Evolutionary conservation across 306 rosid species (phyloP), one percentile per base, ranked within the genome.

Genomic region (Ormosia semicastrata): DNA sequence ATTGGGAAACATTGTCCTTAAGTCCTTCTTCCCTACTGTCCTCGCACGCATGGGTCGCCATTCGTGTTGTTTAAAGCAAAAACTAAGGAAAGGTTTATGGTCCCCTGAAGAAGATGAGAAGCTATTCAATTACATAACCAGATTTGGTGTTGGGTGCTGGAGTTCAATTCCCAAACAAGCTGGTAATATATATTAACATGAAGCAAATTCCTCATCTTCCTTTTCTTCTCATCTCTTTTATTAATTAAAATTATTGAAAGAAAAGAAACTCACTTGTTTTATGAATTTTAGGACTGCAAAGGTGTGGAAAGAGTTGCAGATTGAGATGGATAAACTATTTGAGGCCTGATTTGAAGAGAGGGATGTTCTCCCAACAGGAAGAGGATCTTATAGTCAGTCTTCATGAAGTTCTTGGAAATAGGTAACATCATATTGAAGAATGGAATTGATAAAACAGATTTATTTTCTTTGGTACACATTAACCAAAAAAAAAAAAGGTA

Each of bases 21-120:
- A 49, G 73, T 49, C 37, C 62, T 36, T 65, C 54, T 71, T 54
- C 12, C 18, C 18, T 32, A 53, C 14, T 8, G 12, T 34, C 44
- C 37, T 49, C 52, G 1, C 84, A 57, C 79, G 69, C 53, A 92
- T 94, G 98, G 98, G 97, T 85, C 93, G 97, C 43, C 94, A 93
- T 89, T 92, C 97, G 9, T 90, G 89, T 77, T 89, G 94, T 82
- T 71, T 91, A 87, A 94, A 92, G 90, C 97, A 92, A 81, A 93
- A 94, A 81, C 73, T 94, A 68, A 90, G 97, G 72, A 94, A 93
- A 80, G 98, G 98, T 34, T 87, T 94, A 47, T 94, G 98, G 98
- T 94, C 98, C 63, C 98, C 98, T 71, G 98, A 94, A 81, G 98
- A 94, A 92, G 98, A 94, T 81, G 98, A 94, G 89, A 94, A 94